phyloP scores from a whole-genome alignment of 164 flowering plant genomes.

The Annona cherimola region DNA sequence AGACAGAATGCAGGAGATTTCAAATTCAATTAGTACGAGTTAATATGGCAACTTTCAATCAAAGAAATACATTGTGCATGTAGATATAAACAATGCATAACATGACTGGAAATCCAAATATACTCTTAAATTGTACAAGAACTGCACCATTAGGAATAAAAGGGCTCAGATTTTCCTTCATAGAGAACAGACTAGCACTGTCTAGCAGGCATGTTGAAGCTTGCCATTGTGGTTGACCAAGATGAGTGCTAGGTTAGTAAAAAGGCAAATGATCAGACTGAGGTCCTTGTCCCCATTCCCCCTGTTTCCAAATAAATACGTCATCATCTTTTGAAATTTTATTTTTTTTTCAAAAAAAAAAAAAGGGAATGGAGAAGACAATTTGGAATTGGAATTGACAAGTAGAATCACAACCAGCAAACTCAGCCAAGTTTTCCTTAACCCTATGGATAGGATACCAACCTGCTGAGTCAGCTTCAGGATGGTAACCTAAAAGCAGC shows the following conservation, averaged over 20 bases:
- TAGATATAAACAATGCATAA: neutral
- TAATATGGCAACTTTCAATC: neutral
- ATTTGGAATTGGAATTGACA: neutral
- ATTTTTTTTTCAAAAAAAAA: too few species aligned
- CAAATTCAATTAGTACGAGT: too few species aligned
- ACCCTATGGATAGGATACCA: too few species aligned
- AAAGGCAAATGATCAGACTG: neutral
- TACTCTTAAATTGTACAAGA: neutral
- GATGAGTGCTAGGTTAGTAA: neutral
- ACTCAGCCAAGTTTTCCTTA: too few species aligned
- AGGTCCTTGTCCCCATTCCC: neutral
- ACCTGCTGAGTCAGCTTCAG: too few species aligned
- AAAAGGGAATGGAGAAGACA: neutral
- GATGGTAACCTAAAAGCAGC: too few species aligned
- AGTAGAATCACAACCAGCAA: too few species aligned
- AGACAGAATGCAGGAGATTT: too few species aligned
- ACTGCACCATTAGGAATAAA: neutral
- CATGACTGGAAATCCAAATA: neutral
- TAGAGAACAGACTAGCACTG: neutral
- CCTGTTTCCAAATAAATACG: neutral
- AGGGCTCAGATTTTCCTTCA: neutral
- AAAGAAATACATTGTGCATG: neutral
- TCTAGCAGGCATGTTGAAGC: neutral
- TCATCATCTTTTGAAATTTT: neutral
- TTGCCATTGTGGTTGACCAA: neutral